Base-by-base conservation (phyloP, 352 stramenopile species). In the Lagenidium giganteum region DNA sequence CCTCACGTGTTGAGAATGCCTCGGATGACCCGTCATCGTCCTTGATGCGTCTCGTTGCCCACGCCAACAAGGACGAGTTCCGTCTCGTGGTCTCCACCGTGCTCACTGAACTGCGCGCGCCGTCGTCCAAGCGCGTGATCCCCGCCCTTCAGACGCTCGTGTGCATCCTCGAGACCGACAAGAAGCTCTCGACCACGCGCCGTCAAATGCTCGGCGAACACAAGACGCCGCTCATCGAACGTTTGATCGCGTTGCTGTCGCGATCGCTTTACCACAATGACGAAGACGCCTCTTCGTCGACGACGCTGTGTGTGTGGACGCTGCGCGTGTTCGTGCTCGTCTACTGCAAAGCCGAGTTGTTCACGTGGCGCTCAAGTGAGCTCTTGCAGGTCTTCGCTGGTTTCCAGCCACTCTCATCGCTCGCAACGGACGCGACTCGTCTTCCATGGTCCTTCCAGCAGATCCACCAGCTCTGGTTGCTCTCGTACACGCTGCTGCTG, bases 271-370 rank as follows among this genome's bases (percentile, higher is more conserved):
- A 69, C 50, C 5, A 28, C 31, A 36, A 5, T 11, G 16, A 26
- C n/a, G 2, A 2, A 9, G 13, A 6, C 7, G 23, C 45, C 26
- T n/a, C 27, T 0, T 28, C 27, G 6, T 13, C 27, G 2, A 31
- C 36, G 23, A 8, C n/a, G 18, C 38, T 81, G 14, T 57, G 53
- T 4, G 41, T 81, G 11, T 84, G 62, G 61, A 86, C 68, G 12
- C 54, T 88, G 28, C 70, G 75, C 26, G 63, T 61, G 5, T 82
- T 92, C 21, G 69, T 74, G 35, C 54, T 85, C 5, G 57, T 86
- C 27, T 91, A 86, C 38, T 81, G 63, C 50, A 94, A 88, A 39
- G 57, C 74, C 0, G 82, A 92, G 42, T 51, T 89, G 17, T 93
- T 92, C 45, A 70, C 75, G 14, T 92, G 82, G 82, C 81, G 84